Evolutionary conservation across 2,329 filamentous ascomycete genomes (phyloP).

Genomic region (Trichoderma brevicompactum): DNA sequence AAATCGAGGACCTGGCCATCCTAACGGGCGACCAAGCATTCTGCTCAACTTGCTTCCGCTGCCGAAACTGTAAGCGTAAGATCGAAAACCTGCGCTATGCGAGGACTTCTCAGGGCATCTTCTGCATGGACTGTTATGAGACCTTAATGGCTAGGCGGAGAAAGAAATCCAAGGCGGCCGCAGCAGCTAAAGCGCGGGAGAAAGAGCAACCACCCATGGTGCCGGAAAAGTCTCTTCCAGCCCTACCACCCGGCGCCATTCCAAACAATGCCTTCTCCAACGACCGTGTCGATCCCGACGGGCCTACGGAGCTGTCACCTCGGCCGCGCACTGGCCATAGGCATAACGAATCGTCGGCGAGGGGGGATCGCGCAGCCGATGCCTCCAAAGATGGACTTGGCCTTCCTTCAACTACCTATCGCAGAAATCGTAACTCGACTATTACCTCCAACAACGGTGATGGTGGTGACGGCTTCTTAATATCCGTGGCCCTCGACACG

Average conservation of each 20-base stretch:
- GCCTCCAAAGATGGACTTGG: conserved; percentile 62
- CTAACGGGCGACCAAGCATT: conserved; percentile 97
- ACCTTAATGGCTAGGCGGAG: conserved; percentile 89
- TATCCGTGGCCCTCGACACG: conserved; percentile 75
- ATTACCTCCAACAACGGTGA: conserved; percentile 57
- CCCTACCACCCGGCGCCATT: conserved; percentile 77
- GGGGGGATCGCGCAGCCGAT: conserved; percentile 55
- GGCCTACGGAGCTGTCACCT: conserved; percentile 71
- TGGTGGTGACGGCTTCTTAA: conserved; percentile 72
- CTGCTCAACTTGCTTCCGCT: conserved; percentile 95
- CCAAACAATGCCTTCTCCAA: conserved; percentile 65
- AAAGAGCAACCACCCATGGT: conserved; percentile 69
- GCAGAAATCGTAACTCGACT: conserved; percentile 75
- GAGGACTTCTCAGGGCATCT: conserved; percentile 95
- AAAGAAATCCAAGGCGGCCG: conserved; percentile 78
- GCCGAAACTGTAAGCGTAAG: conserved; percentile 97
- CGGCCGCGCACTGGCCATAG: conserved; percentile 58
- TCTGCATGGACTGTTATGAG: conserved; percentile 99
- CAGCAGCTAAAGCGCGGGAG: conserved; percentile 61
- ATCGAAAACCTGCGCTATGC: conserved; percentile 98
- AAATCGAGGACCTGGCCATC: conserved; percentile 98
- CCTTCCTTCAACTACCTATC: conserved; percentile 76
- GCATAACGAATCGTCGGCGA: conserved; percentile 59
- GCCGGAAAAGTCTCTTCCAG: conserved; percentile 90
- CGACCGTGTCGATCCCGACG: conserved; percentile 59